Conservation (phyloP, 1,284 basidiomycete species). For the Hymenochaete sp. region DNA sequence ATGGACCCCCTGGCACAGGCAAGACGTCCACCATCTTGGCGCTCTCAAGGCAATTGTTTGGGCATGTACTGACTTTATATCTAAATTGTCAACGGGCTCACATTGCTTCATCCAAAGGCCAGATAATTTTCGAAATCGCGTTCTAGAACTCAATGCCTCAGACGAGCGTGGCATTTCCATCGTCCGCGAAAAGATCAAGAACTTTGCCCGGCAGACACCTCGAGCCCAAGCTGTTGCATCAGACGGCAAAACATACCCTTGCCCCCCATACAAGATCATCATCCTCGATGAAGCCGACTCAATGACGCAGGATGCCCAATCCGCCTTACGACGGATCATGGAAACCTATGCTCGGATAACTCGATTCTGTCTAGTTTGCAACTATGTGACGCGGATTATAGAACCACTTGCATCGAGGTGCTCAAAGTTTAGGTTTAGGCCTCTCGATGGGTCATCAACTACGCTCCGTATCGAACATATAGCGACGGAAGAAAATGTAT, state of each 20-base stretch:
- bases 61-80: constrained; percentile 40
- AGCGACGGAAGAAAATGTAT: constrained; percentile 52
- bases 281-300: constrained; percentile 99
- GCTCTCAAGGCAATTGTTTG: constrained; percentile 88
- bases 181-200: constrained; percentile 98
- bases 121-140: constrained; percentile 88
- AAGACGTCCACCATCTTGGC: constrained; percentile 99
- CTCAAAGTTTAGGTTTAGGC: constrained; percentile 97
- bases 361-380: constrained; percentile 97
- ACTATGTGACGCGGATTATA: constrained; percentile 98
- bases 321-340: constrained; percentile 94
- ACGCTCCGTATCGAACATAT: constrained; percentile 75
- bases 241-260: constrained; percentile 84
- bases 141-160: constrained; percentile 98
- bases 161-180: constrained; percentile 97
- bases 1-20: constrained; percentile 97
- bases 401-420: constrained; percentile 98
- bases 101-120: constrained; percentile 47
- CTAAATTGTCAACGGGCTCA: constrained; percentile 5
- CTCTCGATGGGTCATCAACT: constrained; percentile 76
- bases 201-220: constrained; percentile 93
- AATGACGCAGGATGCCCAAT: constrained; percentile 99
- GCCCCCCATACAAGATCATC: constrained; percentile 98
- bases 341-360: constrained; percentile 96
- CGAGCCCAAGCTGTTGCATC: constrained; percentile 66